A percentile compares a stretch with the other conserved stretches of the same genome.
Evolutionary conservation across 352 stramenopile species (phyloP).

Genomic region (Phytophthora uliginosa): DNA sequence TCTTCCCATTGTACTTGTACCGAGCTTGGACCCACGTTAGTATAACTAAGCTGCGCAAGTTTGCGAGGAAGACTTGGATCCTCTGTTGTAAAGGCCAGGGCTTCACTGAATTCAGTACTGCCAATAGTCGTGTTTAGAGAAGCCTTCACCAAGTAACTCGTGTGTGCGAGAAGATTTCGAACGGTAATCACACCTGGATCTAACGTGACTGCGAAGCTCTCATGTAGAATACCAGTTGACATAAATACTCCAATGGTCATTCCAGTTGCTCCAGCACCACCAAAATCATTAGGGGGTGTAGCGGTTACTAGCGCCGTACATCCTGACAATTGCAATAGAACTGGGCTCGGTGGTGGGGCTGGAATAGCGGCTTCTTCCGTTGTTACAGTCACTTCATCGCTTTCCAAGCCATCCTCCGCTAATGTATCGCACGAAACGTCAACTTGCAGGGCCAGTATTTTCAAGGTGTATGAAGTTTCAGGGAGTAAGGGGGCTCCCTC

Average conservation of each 20-base stretch:
- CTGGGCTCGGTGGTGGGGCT: slow-evolving; percentile 22
- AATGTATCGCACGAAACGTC: slow-evolving; percentile 51
- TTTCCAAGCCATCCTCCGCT: slow-evolving; percentile 31
- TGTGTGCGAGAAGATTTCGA: slow-evolving; percentile 32
- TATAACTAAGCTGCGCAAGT: slow-evolving; percentile 16
- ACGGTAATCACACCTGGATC: slow-evolving; percentile 14
- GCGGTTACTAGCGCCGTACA: slow-evolving; percentile 33
- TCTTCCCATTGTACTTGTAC: slow-evolving; percentile 39
- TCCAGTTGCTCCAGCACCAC: slow-evolving; percentile 29
- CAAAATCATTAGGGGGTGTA: slow-evolving; percentile 41
- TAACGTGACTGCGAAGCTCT: slow-evolving; percentile 16
- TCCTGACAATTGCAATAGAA: slow-evolving; percentile 22
- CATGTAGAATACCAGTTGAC: slow-evolving; percentile 1
- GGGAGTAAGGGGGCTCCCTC: slow-evolving; percentile 26
- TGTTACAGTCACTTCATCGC: slow-evolving; percentile 36
- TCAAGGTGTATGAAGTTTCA: slow-evolving; percentile 50
- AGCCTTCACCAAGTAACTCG: slow-evolving; percentile 41
- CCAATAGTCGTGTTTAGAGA: slow-evolving; percentile 21
- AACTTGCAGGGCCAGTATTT: slow-evolving; percentile 52
- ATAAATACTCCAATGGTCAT: slow-evolving; percentile 25
- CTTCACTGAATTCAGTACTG: slow-evolving; percentile 27
- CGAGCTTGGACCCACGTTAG: slow-evolving; percentile 38
- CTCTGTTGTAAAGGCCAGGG: slow-evolving; percentile 33
- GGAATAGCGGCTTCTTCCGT: slow-evolving; percentile 43
- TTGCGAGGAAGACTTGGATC: slow-evolving; percentile 25